A percentile compares a stretch with the other conserved stretches of the same genome.
phyloP scores from a whole-genome alignment of 2,329 filamentous ascomycete species.

The Fusarium secorum region DNA sequence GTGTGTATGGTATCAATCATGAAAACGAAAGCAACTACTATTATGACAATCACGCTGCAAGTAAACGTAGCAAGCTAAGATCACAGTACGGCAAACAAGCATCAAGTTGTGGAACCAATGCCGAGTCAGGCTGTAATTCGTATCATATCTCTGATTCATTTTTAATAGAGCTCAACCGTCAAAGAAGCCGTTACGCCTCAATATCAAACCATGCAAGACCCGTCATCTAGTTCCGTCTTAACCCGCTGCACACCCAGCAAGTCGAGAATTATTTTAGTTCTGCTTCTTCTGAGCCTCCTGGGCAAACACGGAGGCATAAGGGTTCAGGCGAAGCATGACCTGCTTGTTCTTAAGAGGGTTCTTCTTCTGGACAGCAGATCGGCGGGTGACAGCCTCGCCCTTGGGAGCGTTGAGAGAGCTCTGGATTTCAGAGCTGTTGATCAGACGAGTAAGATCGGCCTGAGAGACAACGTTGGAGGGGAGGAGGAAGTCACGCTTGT shows the following conservation, averaged over 20 bases:
- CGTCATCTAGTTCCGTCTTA: constrained; percentile 38
- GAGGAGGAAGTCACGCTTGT: constrained; percentile 99
- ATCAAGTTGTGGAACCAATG: constrained; percentile 25
- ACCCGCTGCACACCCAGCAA: constrained; percentile 52
- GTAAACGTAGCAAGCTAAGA: not conserved
- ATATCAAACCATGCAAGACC: constrained; percentile 48
- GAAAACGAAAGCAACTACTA: not conserved
- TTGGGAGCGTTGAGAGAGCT: constrained; percentile 91
- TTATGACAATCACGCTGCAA: not conserved
- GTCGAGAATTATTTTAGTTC: constrained; percentile 44
- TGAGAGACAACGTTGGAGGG: constrained; percentile 92
- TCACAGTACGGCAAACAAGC: not conserved
- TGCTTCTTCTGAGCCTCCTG: constrained; percentile 65
- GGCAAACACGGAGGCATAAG: constrained; percentile 89
- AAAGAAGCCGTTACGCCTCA: constrained; percentile 51
- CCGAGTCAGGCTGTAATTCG: constrained; percentile 40
- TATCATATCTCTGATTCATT: constrained; percentile 48
- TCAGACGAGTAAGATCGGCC: constrained; percentile 94
- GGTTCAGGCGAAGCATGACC: constrained; percentile 97
- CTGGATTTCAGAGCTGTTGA: constrained; percentile 99
- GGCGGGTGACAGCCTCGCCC: constrained; percentile 90
- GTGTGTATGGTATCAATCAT: not conserved
- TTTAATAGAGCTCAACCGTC: constrained; percentile 47
- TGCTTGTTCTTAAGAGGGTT: constrained; percentile 99
- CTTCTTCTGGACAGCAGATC: constrained; percentile 96